Evolutionary conservation across 305 asterid species (phyloP).

Genomic region (Fraxinus nigra): DNA sequence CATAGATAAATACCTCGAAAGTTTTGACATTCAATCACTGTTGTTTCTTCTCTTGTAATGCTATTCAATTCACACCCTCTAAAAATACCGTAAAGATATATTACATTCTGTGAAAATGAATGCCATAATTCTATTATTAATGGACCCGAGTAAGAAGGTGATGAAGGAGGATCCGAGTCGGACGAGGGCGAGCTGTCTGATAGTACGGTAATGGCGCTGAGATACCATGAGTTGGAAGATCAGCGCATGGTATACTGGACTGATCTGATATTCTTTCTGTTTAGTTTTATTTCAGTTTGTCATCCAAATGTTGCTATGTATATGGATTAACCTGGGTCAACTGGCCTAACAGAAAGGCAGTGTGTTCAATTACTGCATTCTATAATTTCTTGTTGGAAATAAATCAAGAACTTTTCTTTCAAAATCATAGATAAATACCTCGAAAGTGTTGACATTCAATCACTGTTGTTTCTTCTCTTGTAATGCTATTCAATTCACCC

Average conservation of each 20-base stretch:
- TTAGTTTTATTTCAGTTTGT: background rate
- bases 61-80: background rate
- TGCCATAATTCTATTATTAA: background rate
- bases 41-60: background rate
- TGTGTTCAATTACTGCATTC: background rate
- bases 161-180: no score
- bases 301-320: background rate
- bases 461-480: background rate
- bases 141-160: slow-evolving; percentile 14
- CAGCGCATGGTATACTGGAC: no score
- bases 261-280: background rate
- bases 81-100: background rate
- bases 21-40: background rate
- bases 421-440: background rate
- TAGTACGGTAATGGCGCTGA: no score
- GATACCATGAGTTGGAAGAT: no score
- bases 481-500: background rate
- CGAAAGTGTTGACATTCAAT: background rate
- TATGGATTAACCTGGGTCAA: background rate
- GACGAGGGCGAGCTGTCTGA: no score
- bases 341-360: background rate
- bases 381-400: background rate
- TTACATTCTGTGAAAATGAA: background rate
- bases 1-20: background rate
- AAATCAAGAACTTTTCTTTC: background rate